Conservation (phyloP, 805 yeast genomes). For the Nakazawaea ishiwadae region DNA sequence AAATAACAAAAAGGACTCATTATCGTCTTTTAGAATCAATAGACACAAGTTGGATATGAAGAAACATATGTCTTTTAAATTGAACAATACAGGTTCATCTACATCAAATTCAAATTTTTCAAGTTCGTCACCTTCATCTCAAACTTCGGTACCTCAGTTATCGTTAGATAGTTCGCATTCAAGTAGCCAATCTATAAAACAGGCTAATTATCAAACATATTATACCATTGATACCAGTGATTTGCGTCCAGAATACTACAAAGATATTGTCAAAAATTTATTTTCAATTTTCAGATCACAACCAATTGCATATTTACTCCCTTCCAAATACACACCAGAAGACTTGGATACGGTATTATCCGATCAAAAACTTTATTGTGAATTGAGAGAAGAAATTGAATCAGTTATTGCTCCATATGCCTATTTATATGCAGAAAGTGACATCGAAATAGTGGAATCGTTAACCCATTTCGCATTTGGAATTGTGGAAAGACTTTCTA, state of each 20-base stretch:
- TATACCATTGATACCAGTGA: slow-evolving; percentile 12
- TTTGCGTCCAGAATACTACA: slow-evolving; percentile 13
- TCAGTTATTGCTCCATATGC: slow-evolving; percentile 27
- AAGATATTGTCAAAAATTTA: slow-evolving; percentile 6
- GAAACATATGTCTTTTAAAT: slow-evolving; percentile 9
- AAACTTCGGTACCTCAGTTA: not conserved
- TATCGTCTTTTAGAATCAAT: slow-evolving; percentile 7
- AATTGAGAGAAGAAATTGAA: not conserved
- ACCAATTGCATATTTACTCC: slow-evolving; percentile 9
- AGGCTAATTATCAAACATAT: too few species aligned
- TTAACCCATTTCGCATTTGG: slow-evolving; percentile 33
- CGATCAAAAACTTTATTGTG: not conserved
- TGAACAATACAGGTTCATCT: slow-evolving; percentile 8
- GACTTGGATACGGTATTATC: not conserved
- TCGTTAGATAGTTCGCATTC: too few species aligned
- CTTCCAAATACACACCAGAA: not conserved
- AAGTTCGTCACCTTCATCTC: slow-evolving; percentile 3
- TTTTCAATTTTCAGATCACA: slow-evolving; percentile 4
- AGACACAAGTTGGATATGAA: slow-evolving; percentile 12
- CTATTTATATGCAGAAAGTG: slow-evolving; percentile 32
- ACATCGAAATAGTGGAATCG: slow-evolving; percentile 28
- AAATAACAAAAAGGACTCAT: slow-evolving; percentile 4
- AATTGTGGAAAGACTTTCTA: slow-evolving; percentile 28
- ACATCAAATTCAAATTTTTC: slow-evolving; percentile 11
- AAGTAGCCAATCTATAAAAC: too few species aligned